These are phyloP conservation scores for Ascochyta rabiei DNA, from an alignment of 2,329 filamentous ascomycete genomes.

Conservation along the genomic window DNA sequence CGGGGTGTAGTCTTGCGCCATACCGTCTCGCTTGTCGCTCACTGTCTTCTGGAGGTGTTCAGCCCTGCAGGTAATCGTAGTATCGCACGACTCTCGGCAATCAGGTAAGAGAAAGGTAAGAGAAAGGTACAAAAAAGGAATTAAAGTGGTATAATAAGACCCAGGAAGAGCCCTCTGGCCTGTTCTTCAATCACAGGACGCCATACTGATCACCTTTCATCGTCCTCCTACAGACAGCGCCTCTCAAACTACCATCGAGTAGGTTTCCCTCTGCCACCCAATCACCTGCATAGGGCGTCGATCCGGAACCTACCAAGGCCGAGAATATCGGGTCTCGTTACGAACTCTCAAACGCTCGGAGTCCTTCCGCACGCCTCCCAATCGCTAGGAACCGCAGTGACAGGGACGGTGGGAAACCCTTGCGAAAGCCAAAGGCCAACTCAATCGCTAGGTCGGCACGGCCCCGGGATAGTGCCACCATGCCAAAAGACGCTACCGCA, in stretches of 20 bases:
- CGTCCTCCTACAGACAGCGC: not conserved
- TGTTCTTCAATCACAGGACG: not conserved
- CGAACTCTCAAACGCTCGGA: not conserved
- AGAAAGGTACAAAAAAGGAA: not conserved
- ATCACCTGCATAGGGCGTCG: not conserved
- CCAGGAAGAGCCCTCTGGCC: not conserved
- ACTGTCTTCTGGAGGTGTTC: not conserved
- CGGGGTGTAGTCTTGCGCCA: slow-evolving; percentile 15
- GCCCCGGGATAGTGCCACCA: not conserved
- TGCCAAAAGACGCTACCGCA: not conserved
- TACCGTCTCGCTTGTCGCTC: not conserved
- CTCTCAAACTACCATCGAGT: not conserved
- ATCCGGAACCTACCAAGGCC: not conserved
- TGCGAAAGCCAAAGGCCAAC: not conserved
- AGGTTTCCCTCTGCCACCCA: not conserved
- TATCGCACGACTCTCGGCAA: not conserved
- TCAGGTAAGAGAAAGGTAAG: not conserved
- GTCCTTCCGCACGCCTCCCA: not conserved
- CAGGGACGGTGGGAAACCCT: not conserved
- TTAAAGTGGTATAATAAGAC: not conserved
- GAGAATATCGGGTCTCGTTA: not conserved
- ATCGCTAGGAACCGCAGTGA: not conserved
- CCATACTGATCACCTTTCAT: not conserved
- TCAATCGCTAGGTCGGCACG: not conserved
- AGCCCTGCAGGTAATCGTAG: not conserved